These are phyloP conservation scores for Trichocomaceae sp. DNA, from an alignment of 2,329 filamentous ascomycete species.

Conservation along the genomic window DNA sequence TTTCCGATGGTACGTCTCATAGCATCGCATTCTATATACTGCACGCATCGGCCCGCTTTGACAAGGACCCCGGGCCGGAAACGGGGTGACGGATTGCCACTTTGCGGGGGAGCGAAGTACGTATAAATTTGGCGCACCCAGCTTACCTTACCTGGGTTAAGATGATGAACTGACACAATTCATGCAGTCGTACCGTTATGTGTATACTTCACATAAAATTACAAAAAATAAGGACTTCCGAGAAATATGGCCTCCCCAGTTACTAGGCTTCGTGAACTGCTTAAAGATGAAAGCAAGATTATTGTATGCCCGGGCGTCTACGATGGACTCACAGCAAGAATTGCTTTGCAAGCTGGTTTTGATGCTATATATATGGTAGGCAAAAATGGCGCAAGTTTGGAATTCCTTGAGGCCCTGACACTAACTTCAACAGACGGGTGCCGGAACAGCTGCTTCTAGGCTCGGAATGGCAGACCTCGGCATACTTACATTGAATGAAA, in stretches of 20 bases:
- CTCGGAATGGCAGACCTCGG: conserved; percentile 60
- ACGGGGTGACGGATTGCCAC: too few relatives aligned
- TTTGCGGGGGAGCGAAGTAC: too few relatives aligned
- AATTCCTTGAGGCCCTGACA: background rate
- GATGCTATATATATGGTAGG: conserved; percentile 62
- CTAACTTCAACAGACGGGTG: conserved; percentile 47
- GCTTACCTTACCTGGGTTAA: too few relatives aligned
- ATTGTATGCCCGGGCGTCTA: conserved; percentile 61
- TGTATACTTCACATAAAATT: too few relatives aligned
- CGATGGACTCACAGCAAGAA: conserved; percentile 59
- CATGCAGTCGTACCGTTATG: too few relatives aligned
- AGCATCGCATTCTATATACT: background rate
- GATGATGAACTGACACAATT: too few relatives aligned
- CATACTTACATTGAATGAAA: conserved; percentile 56
- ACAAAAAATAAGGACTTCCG: too few relatives aligned
- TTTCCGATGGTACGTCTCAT: background rate
- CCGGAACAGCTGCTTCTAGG: conserved; percentile 54
- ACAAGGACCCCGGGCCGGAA: background rate
- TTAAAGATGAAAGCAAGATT: conserved; percentile 36
- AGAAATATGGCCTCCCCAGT: conserved; percentile 9
- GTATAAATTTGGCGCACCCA: too few relatives aligned
- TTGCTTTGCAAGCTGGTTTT: conserved; percentile 58
- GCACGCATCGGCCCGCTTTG: background rate
- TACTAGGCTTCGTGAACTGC: conserved; percentile 32
- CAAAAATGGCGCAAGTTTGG: background rate